phyloP scores from a whole-genome alignment of 2,329 filamentous ascomycete species.

The Hymenoscyphus repandus region DNA sequence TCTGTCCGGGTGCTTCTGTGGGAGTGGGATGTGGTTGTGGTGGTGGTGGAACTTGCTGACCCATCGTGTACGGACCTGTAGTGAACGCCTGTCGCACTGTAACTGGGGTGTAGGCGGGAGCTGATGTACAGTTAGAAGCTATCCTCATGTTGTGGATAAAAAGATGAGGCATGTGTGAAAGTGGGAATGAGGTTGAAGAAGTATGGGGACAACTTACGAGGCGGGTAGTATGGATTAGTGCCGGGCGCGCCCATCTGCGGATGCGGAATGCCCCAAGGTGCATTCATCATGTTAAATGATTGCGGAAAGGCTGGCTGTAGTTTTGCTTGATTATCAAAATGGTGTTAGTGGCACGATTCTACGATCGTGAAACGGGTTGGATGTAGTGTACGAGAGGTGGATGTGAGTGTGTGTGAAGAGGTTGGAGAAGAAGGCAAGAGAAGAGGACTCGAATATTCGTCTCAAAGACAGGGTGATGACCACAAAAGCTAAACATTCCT shows the following conservation, averaged over 20 bases:
- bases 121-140: conserved; percentile 24
- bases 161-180: not conserved
- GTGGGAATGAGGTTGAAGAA: not conserved
- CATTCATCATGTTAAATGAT: conserved; percentile 27
- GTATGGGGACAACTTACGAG: conserved; percentile 23
- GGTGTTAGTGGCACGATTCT: conserved; percentile 24
- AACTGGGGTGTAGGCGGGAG: conserved; percentile 40
- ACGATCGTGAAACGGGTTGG: conserved; percentile 9
- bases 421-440: not conserved
- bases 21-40: conserved; percentile 19
- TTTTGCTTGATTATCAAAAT: conserved; percentile 13
- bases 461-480: no score
- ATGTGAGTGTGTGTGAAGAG: not conserved
- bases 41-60: conserved; percentile 33
- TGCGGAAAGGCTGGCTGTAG: conserved; percentile 4
- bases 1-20: conserved; percentile 36
- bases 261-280: conserved; percentile 32
- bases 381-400: not conserved
- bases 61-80: conserved; percentile 31
- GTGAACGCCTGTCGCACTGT: conserved; percentile 36
- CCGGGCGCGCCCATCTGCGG: conserved; percentile 30
- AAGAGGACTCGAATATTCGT: no score
- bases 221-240: conserved; percentile 30
- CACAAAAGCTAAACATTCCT: no score
- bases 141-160: conserved; percentile 30